Base-by-base conservation (phyloP, 2,329 filamentous ascomycete genomes). In the Neopestalotiopsis sp. region DNA sequence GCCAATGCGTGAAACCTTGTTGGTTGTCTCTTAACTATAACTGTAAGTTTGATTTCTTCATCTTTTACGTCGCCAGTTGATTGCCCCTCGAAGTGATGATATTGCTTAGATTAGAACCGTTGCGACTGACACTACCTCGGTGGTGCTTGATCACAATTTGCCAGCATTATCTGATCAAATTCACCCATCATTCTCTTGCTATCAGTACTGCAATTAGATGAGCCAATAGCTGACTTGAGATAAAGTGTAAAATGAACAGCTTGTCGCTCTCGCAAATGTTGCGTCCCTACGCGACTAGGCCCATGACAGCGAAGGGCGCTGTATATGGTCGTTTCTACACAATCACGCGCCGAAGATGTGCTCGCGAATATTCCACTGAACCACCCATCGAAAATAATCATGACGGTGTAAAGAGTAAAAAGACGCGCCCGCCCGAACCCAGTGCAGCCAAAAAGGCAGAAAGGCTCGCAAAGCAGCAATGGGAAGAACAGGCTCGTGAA, bases 101-200 rank as follows among this genome's bases (percentile, higher is more conserved):
- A 80, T 76, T 78, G 77, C 80, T 82, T 79, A 28, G 24, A 28
- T 28, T 82, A 87, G 85, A 87, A 87, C 85, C 85, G 85, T 86
- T 87, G 85, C 86, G 84, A 87, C 82, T 87, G 85, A 88, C 83
- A 83, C 80, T 81, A 79, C 73, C 69, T 40, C 4, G 74, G 76
- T 79, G 81, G 80, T 84, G 84, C 78, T 80, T 87, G 85, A 88
- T 86, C 83, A 83, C 79, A 86, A 81, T 79, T 81, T 80, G 83
- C 82, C 84, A 82, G 79, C 77, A 76, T 81, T 28, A 82, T 83
- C 84, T 86, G 83, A 85, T 66, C 58, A 59, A 5, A 42, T 30
- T 59, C 67, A 5, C 30, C 24, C 28, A 28, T n/a, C 57, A 42
- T 58, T 53, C 58, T 67, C 67, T 28, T 69, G 14, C 17, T 69